A percentile compares a stretch with the other conserved stretches of the same genome.
Conservation (phyloP, 2,329 filamentous ascomycete species). For the Cercospora sp. region DNA sequence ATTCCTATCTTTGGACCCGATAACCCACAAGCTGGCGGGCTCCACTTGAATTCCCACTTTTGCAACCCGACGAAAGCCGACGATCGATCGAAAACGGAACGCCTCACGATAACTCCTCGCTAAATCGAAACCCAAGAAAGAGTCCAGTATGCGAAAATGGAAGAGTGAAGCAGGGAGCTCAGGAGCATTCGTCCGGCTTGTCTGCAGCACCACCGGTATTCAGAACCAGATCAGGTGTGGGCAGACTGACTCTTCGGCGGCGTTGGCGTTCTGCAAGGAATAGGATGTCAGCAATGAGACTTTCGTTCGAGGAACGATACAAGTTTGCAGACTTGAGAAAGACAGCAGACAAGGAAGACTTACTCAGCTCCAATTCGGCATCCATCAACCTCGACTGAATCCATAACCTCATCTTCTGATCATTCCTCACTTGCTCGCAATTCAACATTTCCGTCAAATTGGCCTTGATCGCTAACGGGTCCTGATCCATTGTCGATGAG, state of each 20-base stretch:
- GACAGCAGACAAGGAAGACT: not conserved
- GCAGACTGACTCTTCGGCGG: conserved; percentile 23
- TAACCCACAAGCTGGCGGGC: not conserved
- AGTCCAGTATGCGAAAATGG: not conserved
- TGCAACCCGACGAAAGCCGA: not conserved
- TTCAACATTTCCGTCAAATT: conserved; percentile 57
- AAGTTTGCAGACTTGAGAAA: not conserved
- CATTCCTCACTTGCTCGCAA: conserved; percentile 51
- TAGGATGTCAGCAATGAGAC: not conserved
- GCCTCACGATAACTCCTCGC: not conserved
- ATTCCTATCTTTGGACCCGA: not conserved
- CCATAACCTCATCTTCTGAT: conserved; percentile 51
- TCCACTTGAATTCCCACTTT: not conserved
- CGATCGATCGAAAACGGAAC: not conserved
- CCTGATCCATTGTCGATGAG: conserved; percentile 19
- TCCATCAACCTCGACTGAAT: conserved; percentile 57
- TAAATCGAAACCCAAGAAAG: not conserved
- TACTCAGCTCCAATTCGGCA: conserved; percentile 52
- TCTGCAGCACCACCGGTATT: not conserved
- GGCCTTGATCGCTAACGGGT: conserved; percentile 55
- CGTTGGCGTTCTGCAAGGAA: conserved; percentile 33
- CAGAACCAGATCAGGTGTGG: conserved; percentile 14
- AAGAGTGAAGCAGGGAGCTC: not conserved
- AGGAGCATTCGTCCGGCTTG: not conserved
- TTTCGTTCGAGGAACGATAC: not conserved